Conservation (phyloP, 306 rosid species). For the Luffa acutangula region DNA sequence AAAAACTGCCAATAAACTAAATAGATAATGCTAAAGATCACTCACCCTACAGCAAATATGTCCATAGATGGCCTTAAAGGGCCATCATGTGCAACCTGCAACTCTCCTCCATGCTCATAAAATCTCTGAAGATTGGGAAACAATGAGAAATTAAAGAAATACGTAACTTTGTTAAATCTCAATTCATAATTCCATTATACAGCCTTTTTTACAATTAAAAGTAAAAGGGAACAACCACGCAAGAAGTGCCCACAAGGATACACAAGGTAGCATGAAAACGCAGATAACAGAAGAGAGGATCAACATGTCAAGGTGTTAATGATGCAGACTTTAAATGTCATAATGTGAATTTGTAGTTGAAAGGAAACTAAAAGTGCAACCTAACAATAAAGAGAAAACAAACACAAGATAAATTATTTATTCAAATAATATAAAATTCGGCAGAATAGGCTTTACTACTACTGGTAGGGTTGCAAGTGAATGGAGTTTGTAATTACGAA, state of each 20-base stretch:
- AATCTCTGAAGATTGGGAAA: conserved; percentile 53
- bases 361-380: neutral
- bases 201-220: neutral
- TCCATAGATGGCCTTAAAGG: conserved; percentile 91
- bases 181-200: neutral
- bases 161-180: neutral
- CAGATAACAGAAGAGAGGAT: neutral
- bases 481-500: neutral
- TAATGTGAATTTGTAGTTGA: neutral
- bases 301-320: neutral
- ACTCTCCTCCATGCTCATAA: conserved; percentile 96
- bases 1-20: neutral
- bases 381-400: neutral
- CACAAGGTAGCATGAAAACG: neutral
- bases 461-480: neutral
- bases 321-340: neutral
- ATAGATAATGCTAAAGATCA: conserved; percentile 19
- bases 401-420: neutral
- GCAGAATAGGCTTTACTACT: neutral
- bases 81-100: conserved; percentile 79
- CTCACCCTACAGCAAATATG: conserved; percentile 94
- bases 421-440: neutral
- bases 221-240: neutral
- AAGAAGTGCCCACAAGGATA: neutral
- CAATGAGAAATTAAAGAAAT: neutral